Evolutionary conservation across 2,329 filamentous ascomycete genomes (phyloP), one percentile per base, ranked within the genome.

Genomic region (Mycosphaerella sp.): DNA sequence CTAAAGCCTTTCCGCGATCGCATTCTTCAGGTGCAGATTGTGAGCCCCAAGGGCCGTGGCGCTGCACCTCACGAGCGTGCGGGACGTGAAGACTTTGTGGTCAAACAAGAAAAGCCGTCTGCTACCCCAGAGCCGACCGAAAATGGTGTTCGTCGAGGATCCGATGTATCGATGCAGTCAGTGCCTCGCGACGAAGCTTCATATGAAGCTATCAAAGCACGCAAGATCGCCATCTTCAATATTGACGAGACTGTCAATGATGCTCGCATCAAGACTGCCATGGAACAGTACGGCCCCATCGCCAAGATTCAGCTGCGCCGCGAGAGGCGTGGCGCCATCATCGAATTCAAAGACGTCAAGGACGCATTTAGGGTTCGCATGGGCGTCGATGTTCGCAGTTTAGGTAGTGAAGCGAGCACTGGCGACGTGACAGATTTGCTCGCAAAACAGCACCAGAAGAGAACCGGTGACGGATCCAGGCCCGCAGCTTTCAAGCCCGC

Each of bases 221-320:
- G 89, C 49, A 93, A 88, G 0, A 78, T 97, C 47, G 86, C 85
- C 8, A 75, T 98, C 29, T 81, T 96, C 72, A 86, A 91, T 58
- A 76, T 98, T 1, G 89, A 93, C 0, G 93, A 97, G 66, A 97
- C 91, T 0, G 82, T 97, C 64, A 96, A 95, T 60, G 89, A 95
- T 65, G 83, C 87, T 1, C 88, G 91, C 31, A 82, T 98, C 51
- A 82, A 82, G 43, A 78, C 83, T 0, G 74, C 95, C 2, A 83
- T 87, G 7, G 85, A 89, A 62, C 79, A 82, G 1, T 78, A 84
- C 43, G 90, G 89, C 0, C 71, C 78, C 1, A 77, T 96, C 23
- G 77, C 84, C 59, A 92, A 91, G 69, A 78, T 97, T 3, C 78
- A 86, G 10, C 77, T 96, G 9, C 84, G 89, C 44, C 89, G 90